phyloP scores from a whole-genome alignment of 768 basidiomycete genomes.

The Megacollybia marginata region DNA sequence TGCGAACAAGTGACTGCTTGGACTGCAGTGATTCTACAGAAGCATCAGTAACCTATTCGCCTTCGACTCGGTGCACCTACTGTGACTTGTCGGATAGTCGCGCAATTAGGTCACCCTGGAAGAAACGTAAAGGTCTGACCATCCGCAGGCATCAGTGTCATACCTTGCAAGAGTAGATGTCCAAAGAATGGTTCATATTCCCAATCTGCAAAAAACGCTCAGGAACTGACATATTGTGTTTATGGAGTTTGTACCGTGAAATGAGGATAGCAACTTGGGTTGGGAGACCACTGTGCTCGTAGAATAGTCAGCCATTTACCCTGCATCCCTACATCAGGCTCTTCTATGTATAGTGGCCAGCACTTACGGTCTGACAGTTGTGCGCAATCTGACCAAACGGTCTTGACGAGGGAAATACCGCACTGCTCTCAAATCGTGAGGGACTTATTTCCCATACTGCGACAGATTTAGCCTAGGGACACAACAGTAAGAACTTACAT shows the following conservation, averaged over 20 bases:
- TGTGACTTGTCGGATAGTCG: constrained; percentile 48
- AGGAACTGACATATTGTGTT: neutral
- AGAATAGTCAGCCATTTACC: constrained; percentile 79
- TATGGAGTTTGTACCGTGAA: constrained; percentile 48
- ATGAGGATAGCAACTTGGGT: constrained; percentile 76
- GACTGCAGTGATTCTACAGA: constrained; percentile 62
- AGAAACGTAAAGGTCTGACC: neutral
- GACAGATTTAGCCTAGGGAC: neutral
- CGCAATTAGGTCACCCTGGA: constrained; percentile 63
- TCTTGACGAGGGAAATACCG: constrained; percentile 50
- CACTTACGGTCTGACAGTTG: constrained; percentile 75
- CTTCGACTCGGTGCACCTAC: constrained; percentile 25
- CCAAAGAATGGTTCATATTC: constrained; percentile 71
- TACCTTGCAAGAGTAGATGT: constrained; percentile 71
- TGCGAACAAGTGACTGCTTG: constrained; percentile 92
- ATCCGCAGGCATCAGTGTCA: neutral
- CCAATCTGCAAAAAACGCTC: constrained; percentile 41
- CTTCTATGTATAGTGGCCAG: neutral
- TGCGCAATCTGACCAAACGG: constrained; percentile 61
- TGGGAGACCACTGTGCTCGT: constrained; percentile 71
- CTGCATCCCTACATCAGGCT: constrained; percentile 25
- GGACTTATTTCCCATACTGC: constrained; percentile 75
- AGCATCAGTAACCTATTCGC: neutral
- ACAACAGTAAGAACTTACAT: constrained; percentile 32
- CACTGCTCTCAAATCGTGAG: constrained; percentile 35